phyloP scores from a whole-genome alignment of 1,139 yeast species.

The Casaregolazyma suthepensis region DNA sequence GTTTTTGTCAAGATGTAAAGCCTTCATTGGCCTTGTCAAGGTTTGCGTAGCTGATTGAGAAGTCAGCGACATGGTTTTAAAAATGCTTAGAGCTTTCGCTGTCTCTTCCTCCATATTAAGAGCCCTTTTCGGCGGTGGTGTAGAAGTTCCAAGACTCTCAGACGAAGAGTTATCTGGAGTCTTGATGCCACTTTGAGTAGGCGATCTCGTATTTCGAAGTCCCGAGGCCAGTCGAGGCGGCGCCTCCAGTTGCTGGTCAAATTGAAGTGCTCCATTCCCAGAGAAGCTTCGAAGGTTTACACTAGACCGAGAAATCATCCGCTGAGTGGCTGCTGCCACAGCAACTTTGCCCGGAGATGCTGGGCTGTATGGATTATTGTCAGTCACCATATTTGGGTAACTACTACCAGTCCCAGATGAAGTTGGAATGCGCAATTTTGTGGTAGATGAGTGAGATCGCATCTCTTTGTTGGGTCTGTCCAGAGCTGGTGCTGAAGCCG shows the following conservation, averaged over 20 bases:
- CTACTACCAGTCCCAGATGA: conserved; percentile 5
- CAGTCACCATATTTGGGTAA: conserved; percentile 1
- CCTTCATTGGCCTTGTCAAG: conserved; percentile 11
- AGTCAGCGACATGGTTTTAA: conserved; percentile 1
- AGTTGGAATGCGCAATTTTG: conserved; percentile 17
- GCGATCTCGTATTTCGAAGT: not conserved
- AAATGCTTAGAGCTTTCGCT: not conserved
- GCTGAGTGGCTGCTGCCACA: conserved; percentile 20
- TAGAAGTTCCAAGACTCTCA: not conserved
- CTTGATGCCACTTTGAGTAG: not conserved
- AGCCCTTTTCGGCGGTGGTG: not conserved
- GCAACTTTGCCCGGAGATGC: conserved; percentile 17
- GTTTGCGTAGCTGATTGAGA: not conserved
- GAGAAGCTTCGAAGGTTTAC: conserved; percentile 4
- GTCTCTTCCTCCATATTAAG: conserved; percentile 1
- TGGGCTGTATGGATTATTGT: conserved; percentile 1
- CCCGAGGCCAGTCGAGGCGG: not conserved
- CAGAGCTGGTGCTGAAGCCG: not conserved
- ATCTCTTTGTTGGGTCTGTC: conserved; percentile 1
- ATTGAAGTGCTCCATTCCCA: not conserved
- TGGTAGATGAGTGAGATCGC: conserved; percentile 21
- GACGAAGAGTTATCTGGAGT: not conserved
- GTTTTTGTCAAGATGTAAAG: conserved; percentile 8
- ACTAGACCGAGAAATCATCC: conserved; percentile 17
- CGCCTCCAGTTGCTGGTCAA: not conserved